Percentiles rank a stretch among this genome's conserved stretches.
These are phyloP conservation scores for Papilionanthe hybrid DNA, from an alignment of 116 monocot species.

Conservation along the genomic window DNA sequence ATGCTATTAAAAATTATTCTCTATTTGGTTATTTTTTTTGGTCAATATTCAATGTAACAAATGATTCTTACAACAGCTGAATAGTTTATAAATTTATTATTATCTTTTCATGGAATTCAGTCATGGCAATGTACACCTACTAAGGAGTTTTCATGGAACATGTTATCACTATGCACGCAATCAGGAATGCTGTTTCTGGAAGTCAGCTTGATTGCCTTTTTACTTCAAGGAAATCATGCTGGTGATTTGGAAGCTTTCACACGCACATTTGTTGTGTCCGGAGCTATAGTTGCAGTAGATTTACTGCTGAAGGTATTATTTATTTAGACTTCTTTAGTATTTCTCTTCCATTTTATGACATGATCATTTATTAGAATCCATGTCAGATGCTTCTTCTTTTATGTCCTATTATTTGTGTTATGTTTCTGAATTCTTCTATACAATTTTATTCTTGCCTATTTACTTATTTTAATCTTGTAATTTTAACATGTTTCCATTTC, in stretches of 20 bases:
- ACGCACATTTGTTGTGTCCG: constrained; percentile 70
- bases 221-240: constrained; percentile 86
- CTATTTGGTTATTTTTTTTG: neutral
- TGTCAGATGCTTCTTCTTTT: neutral
- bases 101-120: constrained; percentile 24
- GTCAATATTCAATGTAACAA: neutral
- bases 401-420: constrained; percentile 1
- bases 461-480: neutral
- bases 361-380: neutral
- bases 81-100: neutral
- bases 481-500: neutral
- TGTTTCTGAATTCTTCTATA: neutral
- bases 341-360: neutral
- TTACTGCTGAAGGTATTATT: constrained; percentile 77
- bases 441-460: neutral
- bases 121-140: constrained; percentile 77
- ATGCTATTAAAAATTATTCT: neutral
- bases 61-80: neutral
- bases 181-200: constrained; percentile 87
- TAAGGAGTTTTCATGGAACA: constrained; percentile 74
- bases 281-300: constrained; percentile 74
- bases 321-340: neutral
- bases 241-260: constrained; percentile 72
- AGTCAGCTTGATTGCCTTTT: constrained; percentile 79
- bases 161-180: constrained; percentile 65